Base-by-base conservation (phyloP, 495 filamentous ascomycete genomes). In the Annulohypoxylon stygium region DNA sequence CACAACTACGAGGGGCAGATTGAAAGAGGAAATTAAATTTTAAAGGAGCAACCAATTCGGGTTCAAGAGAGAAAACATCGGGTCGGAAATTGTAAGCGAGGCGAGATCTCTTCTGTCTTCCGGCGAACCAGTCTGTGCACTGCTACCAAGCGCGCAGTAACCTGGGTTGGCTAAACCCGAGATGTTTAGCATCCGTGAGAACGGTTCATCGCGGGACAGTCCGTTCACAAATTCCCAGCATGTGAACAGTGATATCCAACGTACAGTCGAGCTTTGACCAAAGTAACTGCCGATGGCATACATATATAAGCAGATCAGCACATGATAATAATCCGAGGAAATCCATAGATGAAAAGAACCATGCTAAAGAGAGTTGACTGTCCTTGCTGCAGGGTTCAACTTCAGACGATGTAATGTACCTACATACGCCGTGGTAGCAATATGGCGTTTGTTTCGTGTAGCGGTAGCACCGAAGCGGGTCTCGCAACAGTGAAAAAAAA, bases 71-170 rank as follows among this genome's bases (percentile, higher is more conserved):
- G 64, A n/a, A 45, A 33, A 33, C 39, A 33, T 39, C 65, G 59
- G 65, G 59, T 54, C 65, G 65, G 55, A 58, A 59, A 50, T 33
- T 20, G 11, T 30, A 70, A 43, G 67, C 71, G 67, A 74, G 67
- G 57, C 58, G 67, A 70, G 71, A 74, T 74, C 67, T 70, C 36
- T 51, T 61, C 39, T 74, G 5, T 70, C 20, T 67, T 66, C 67
- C 55, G 62, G 58, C 51, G 71, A 74, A 74, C 71, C 18, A 67
- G 67, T 68, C 72, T 75, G 72, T 71, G 72, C 72, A 48, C 58
- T 64, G 50, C 62, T 61, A 75, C 71, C 71, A 65, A 47, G 2
- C 25, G 16, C 20, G 65, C 18, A 47, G 65, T 41, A 64, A 65
- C 53, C 51, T 48, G 57, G 65, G 37, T 58, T 61, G 36, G 45